Percentiles rank a stretch among this genome's conserved stretches.
Conservation (phyloP, 495 filamentous ascomycete genomes). For the Talaromyces adpressus region DNA sequence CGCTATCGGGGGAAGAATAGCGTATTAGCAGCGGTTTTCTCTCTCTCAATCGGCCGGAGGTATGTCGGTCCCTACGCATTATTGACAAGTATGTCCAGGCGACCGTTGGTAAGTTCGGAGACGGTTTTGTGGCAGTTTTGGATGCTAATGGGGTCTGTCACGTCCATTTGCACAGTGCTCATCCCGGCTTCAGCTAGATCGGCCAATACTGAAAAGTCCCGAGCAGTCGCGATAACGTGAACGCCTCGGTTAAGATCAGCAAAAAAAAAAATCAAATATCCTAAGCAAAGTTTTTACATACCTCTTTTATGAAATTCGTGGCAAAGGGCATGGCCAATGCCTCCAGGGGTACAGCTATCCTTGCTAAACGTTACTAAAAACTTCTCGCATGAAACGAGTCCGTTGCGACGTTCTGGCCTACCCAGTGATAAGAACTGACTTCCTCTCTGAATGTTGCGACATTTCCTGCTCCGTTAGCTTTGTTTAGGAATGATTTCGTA, state of each 20-base stretch:
- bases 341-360: slow-evolving; percentile 32
- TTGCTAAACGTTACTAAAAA: not conserved
- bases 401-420: not conserved
- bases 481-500: not conserved
- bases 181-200: slow-evolving; percentile 16
- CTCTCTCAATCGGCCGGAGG: not conserved
- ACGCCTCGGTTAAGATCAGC: slow-evolving; percentile 13
- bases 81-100: slow-evolving; percentile 60
- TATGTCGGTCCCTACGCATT: slow-evolving; percentile 35
- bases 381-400: not conserved
- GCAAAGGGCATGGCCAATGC: slow-evolving; percentile 36
- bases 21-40: not conserved
- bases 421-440: slow-evolving; percentile 41
- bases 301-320: slow-evolving; percentile 23
- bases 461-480: not conserved
- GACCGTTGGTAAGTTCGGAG: slow-evolving; percentile 45
- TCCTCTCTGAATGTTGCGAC: not conserved
- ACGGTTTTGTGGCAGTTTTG: slow-evolving; percentile 36
- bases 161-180: slow-evolving; percentile 16
- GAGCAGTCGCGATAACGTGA: slow-evolving; percentile 31
- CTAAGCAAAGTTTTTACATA: not conserved
- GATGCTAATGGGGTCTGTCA: slow-evolving; percentile 13
- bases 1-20: slow-evolving; percentile 12
- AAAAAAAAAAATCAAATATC: not conserved
- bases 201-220: slow-evolving; percentile 21